Evolutionary conservation across 768 basidiomycete genomes (phyloP), one percentile per base, ranked within the genome.

Genomic region (Pilatotrama ljubarskyi): DNA sequence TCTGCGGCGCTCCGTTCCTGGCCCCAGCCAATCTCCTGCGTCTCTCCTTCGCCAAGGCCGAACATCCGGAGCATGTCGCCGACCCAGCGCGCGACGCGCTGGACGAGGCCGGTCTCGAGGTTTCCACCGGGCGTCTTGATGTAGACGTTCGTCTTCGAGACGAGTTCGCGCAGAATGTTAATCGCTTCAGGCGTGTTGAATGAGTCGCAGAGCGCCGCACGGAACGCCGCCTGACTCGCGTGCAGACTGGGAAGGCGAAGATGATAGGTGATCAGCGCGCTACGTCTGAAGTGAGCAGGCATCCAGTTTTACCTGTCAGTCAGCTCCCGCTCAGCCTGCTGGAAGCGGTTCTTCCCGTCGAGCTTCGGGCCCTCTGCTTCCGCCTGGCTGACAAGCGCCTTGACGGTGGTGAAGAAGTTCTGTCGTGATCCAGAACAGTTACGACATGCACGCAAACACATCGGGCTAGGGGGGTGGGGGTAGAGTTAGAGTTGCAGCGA

Each of bases 401-500:
- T 96, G 51, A 88, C 86, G 32, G 81, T 86, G 4, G 86, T 84
- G 75, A 99, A 99, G 76, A 99, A 98, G 74, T 99, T 98, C 95
- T 98, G 51, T 25, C 32, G 53, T 22, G 37, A 53, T 26, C 7
- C 13, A 10, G 15, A 46, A 32, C 3, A 17, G 51, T 57, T 36
- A 40, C 55, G 44, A 49, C 32, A 36, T 54, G 36, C 38, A 38
- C 14, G 35, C 22, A 44, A 32, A 32, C 29, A 32, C 29, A 5
- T 32, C 29, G 29, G 29, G 29, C 29, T 32, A 32, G 29, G 29
- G 47, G n/a, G 25, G 58, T 38, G 59, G 14, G 37, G 24, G 24
- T 53, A 47, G 29, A 49, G 52, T 62, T 38, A 32, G 43, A 25
- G 42, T 36, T 51, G 40, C 14, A 38, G 7, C 47, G 13, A 71